Percentiles rank a stretch among this genome's conserved stretches.
These are phyloP conservation scores for Sclerotinia nivalis DNA, from an alignment of 2,329 filamentous ascomycete species.

Conservation along the genomic window DNA sequence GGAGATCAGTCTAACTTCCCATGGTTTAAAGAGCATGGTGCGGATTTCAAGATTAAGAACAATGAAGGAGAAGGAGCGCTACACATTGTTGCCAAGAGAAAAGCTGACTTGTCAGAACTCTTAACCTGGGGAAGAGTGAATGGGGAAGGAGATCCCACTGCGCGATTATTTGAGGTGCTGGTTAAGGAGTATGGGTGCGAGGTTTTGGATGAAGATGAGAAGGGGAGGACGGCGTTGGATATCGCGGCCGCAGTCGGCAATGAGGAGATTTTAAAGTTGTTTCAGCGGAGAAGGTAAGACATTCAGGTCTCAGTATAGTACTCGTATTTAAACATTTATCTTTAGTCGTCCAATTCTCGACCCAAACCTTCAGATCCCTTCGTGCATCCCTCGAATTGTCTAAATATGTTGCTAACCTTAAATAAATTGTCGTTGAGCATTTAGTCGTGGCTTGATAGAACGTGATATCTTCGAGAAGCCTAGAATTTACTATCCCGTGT, in stretches of 20 bases:
- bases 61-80: background rate
- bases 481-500: too few relatives aligned
- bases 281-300: background rate
- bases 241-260: conserved; percentile 12
- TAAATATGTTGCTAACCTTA: too few relatives aligned
- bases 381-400: too few relatives aligned
- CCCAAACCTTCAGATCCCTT: too few relatives aligned
- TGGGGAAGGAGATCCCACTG: background rate
- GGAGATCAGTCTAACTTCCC: background rate
- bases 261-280: background rate
- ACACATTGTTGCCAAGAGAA: background rate
- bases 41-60: background rate
- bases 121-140: too few relatives aligned
- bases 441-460: too few relatives aligned
- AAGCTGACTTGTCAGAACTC: fast-evolving
- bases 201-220: background rate
- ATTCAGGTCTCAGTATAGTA: background rate
- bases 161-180: background rate
- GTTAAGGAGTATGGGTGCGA: conserved; percentile 4
- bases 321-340: background rate
- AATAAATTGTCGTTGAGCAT: too few relatives aligned
- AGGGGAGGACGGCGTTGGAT: conserved; percentile 14
- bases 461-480: too few relatives aligned
- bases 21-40: background rate
- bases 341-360: too few relatives aligned